These are phyloP conservation scores for Codiaeum variegatum DNA, from an alignment of 441 rosid species.

Conservation along the genomic window DNA sequence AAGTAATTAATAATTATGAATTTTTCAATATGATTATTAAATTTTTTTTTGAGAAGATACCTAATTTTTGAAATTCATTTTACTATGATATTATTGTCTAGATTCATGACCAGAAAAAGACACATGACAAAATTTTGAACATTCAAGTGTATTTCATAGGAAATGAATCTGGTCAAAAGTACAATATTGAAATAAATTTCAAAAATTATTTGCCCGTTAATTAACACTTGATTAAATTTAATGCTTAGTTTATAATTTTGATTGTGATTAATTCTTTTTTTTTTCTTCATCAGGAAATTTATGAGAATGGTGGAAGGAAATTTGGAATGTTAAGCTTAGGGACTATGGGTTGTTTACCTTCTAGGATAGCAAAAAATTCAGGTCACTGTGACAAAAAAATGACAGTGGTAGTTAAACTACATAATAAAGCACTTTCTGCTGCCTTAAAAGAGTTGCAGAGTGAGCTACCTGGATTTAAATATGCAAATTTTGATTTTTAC, in stretches of 20 bases:
- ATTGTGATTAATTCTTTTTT: background rate
- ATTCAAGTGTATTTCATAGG: too few relatives aligned
- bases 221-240: background rate
- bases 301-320: slow-evolving; percentile 6
- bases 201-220: too few relatives aligned
- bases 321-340: background rate
- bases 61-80: too few relatives aligned
- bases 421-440: slow-evolving; percentile 26
- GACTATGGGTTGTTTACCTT: slow-evolving; percentile 16
- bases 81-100: too few relatives aligned
- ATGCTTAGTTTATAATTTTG: background rate
- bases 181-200: too few relatives aligned
- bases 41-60: background rate
- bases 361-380: slow-evolving; percentile 10
- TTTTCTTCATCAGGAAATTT: slow-evolving; percentile 21
- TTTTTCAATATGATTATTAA: too few relatives aligned
- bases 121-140: too few relatives aligned
- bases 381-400: slow-evolving; percentile 25
- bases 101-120: too few relatives aligned
- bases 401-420: slow-evolving; percentile 21
- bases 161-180: too few relatives aligned
- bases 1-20: slow-evolving; percentile 28
- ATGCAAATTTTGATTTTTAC: slow-evolving; percentile 32
- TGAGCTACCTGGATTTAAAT: slow-evolving; percentile 27
- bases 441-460: slow-evolving; percentile 24